Percentiles rank a stretch among this genome's conserved stretches.
Evolutionary conservation across 2,329 filamentous ascomycete species (phyloP).

Genomic region (Colletotrichum navitas): DNA sequence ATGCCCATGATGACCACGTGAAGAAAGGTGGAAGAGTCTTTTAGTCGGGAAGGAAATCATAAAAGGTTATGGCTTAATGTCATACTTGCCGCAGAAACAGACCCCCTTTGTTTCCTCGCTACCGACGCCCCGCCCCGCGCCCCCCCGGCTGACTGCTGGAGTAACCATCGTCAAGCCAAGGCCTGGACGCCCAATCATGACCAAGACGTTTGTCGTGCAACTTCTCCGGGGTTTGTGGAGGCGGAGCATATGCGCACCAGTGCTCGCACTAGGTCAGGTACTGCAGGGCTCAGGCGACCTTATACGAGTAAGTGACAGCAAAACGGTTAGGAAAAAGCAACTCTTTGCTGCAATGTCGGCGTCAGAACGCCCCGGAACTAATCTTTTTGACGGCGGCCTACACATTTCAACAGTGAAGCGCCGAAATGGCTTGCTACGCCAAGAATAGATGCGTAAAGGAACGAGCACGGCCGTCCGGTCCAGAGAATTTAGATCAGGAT

Average conservation of each 20-base stretch:
- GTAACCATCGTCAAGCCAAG: constrained; percentile 1
- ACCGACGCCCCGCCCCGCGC: constrained; percentile 4
- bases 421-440: constrained; percentile 8
- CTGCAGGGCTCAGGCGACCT: not conserved
- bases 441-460: constrained; percentile 20
- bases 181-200: constrained; percentile 8
- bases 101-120: constrained; percentile 27
- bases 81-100: constrained; percentile 17
- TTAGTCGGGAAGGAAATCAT: not conserved
- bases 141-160: not conserved
- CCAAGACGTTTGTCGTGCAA: constrained; percentile 1
- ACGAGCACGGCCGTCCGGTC: not conserved
- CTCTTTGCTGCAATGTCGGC: constrained; percentile 19
- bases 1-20: not conserved
- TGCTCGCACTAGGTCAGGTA: constrained; percentile 17
- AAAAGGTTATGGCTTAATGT: not conserved
- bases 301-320: constrained; percentile 20
- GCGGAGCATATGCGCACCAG: constrained; percentile 11
- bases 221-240: constrained; percentile 16
- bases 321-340: constrained; percentile 18
- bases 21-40: not conserved
- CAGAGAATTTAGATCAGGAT: constrained; percentile 6
- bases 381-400: constrained; percentile 8
- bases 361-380: constrained; percentile 24
- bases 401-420: constrained; percentile 30